A percentile compares a stretch with the other conserved stretches of the same genome.
phyloP scores from a whole-genome alignment of 345 rosid species.

The Pugionium cornutum region DNA sequence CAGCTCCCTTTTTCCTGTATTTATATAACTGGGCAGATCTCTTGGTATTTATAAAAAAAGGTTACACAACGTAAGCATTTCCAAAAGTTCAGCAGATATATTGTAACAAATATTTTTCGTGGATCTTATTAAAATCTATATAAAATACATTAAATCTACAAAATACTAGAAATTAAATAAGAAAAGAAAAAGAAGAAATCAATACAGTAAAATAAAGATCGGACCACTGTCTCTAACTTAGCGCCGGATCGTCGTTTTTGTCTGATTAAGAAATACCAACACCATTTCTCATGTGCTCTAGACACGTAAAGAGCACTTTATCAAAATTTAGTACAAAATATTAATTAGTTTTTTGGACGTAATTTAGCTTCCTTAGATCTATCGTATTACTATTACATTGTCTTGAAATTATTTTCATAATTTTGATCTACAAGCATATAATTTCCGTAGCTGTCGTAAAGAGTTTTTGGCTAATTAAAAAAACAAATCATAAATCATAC shows the following conservation, averaged over 20 bases:
- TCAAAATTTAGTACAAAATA: neutral
- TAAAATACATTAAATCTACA: neutral
- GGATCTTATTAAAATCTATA: no score
- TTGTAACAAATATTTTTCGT: no score
- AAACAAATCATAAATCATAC: neutral
- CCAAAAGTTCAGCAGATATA: no score
- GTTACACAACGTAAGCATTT: no score
- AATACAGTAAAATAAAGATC: neutral
- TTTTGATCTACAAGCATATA: neutral
- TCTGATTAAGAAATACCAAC: slow-evolving; percentile 17
- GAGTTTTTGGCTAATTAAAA: neutral
- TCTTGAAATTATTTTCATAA: neutral
- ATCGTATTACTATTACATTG: neutral
- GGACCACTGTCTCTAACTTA: slow-evolving; percentile 20
- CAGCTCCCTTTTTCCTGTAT: no score
- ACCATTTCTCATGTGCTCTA: slow-evolving; percentile 1
- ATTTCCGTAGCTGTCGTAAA: neutral
- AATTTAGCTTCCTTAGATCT: neutral
- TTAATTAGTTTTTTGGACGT: slow-evolving; percentile 6
- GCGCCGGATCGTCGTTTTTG: slow-evolving; percentile 29
- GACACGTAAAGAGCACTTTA: neutral
- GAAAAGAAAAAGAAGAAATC: neutral
- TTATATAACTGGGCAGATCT: no score
- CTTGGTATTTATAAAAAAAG: no score
- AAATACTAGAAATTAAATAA: neutral